phyloP scores from a whole-genome alignment of 345 rosid genomes.

The Hevea brasiliensis region DNA sequence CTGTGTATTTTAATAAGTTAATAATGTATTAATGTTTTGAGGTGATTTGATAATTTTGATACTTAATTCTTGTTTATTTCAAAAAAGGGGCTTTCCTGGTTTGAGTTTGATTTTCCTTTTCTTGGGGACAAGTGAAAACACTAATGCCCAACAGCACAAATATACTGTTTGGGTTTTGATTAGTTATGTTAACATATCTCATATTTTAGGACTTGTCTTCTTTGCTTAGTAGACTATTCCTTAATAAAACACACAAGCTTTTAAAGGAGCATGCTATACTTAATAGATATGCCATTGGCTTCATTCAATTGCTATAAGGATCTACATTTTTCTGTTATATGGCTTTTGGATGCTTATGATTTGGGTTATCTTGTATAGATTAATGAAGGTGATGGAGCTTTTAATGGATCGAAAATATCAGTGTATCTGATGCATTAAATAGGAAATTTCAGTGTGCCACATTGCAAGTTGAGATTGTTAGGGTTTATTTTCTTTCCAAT shows the following conservation, averaged over 20 bases:
- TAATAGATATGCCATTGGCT: constrained; percentile 75
- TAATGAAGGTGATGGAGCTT: constrained; percentile 94
- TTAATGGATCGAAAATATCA: constrained; percentile 96
- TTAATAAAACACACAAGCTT: constrained; percentile 62
- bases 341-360: not conserved
- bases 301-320: constrained; percentile 48
- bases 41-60: no score
- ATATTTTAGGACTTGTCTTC: constrained; percentile 62
- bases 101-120: no score
- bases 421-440: constrained; percentile 90
- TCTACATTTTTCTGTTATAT: constrained; percentile 30
- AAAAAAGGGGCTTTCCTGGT: no score
- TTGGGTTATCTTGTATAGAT: constrained; percentile 41
- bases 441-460: constrained; percentile 97
- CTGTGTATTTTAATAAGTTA: no score
- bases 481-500: not conserved
- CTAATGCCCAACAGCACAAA: not conserved
- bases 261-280: constrained; percentile 63
- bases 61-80: no score
- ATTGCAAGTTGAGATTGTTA: constrained; percentile 59
- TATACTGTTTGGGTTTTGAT: not conserved
- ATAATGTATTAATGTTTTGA: no score
- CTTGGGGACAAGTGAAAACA: not conserved
- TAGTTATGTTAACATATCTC: not conserved
- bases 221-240: constrained; percentile 53